Evolutionary conservation across 176 grass and related monocot genomes (phyloP).

Genomic region (Oryza glaberrima): DNA sequence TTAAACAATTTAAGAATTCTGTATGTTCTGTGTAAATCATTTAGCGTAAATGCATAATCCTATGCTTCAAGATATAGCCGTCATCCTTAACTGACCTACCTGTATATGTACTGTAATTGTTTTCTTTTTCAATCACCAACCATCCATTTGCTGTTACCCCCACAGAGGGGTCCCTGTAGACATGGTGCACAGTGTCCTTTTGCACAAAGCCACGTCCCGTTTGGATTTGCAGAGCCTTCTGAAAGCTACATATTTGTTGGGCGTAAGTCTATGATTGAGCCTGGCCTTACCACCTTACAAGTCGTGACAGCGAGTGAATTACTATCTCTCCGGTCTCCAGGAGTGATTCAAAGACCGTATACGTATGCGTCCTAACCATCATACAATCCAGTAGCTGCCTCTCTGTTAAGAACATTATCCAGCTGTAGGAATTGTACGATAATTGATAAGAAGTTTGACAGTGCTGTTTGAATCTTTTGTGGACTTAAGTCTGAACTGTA

Average conservation of each 20-base stretch:
- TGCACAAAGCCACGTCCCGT: slow-evolving; percentile 56
- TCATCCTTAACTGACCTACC: slow-evolving; percentile 21
- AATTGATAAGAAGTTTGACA: slow-evolving; percentile 26
- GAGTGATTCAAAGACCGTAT: slow-evolving; percentile 68
- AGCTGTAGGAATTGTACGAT: slow-evolving; percentile 34
- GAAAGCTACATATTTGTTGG: slow-evolving; percentile 82
- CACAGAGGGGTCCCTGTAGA: slow-evolving; percentile 59
- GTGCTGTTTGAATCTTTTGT: slow-evolving; percentile 33
- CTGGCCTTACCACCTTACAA: slow-evolving; percentile 58
- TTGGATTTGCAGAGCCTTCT: slow-evolving; percentile 82
- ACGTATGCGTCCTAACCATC: slow-evolving; percentile 76
- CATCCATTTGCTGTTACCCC: slow-evolving; percentile 46
- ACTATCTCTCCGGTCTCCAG: slow-evolving; percentile 34
- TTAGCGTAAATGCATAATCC: neutral
- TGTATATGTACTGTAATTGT: slow-evolving; percentile 41
- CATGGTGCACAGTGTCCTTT: slow-evolving; percentile 69
- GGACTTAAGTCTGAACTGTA: slow-evolving; percentile 18
- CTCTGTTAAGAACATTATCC: slow-evolving; percentile 54
- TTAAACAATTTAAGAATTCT: slow-evolving; percentile 31
- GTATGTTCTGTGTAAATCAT: slow-evolving; percentile 9
- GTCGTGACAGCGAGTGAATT: slow-evolving; percentile 57
- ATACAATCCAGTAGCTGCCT: slow-evolving; percentile 57
- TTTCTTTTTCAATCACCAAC: slow-evolving; percentile 45
- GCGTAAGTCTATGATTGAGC: slow-evolving; percentile 57
- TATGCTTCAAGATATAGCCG: neutral